phyloP scores from a whole-genome alignment of 2,329 filamentous ascomycete species.

The Balansia obtecta region DNA sequence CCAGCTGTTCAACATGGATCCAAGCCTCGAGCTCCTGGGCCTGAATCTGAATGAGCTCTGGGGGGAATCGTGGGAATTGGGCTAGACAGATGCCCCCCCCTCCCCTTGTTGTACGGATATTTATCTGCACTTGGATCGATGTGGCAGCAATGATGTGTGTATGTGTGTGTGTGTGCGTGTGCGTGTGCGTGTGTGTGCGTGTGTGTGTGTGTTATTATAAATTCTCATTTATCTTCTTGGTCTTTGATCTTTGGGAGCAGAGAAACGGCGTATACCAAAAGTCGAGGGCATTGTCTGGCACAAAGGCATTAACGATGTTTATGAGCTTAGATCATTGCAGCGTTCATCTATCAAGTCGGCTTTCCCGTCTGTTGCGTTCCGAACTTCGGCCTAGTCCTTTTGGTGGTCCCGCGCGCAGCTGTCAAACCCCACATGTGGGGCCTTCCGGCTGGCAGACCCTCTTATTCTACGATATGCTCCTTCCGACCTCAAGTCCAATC shows the following conservation, averaged over 20 bases:
- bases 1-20: conserved; percentile 36
- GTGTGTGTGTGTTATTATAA: too few species aligned
- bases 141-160: not conserved
- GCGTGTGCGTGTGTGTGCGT: too few species aligned
- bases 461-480: not conserved
- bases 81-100: too few species aligned
- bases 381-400: too few species aligned
- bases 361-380: too few species aligned
- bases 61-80: conserved; percentile 36
- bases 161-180: too few species aligned
- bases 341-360: too few species aligned
- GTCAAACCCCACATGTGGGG: too few species aligned
- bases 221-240: too few species aligned
- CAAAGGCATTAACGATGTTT: not conserved
- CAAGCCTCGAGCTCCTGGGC: conserved; percentile 39
- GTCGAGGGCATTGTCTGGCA: not conserved
- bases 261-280: not conserved
- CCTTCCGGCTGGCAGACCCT: not conserved
- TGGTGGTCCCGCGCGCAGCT: too few species aligned
- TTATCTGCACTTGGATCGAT: not conserved
- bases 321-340: too few species aligned
- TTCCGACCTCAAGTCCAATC: not conserved
- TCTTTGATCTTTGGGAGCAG: not conserved
- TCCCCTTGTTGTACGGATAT: too few species aligned
- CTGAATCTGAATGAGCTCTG: conserved; percentile 43